Evolutionary conservation across 768 basidiomycete genomes (phyloP).

Genomic region (Phanerochaete carnosa): DNA sequence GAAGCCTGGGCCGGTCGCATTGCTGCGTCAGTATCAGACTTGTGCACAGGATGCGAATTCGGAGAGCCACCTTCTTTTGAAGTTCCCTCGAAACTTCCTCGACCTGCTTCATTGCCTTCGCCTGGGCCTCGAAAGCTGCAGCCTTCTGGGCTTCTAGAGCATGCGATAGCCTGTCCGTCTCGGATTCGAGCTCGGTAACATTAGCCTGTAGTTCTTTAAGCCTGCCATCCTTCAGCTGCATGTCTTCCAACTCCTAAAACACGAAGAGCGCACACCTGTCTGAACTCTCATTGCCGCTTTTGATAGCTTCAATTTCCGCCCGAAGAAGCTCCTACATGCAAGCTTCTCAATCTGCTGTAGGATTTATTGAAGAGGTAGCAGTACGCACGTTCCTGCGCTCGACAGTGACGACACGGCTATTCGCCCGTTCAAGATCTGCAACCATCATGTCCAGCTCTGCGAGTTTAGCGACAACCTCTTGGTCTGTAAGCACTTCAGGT

Average conservation of each 20-base stretch:
- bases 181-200: conserved; percentile 72
- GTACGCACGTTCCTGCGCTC: conserved; percentile 84
- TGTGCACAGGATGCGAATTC: too few species aligned
- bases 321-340: conserved; percentile 81
- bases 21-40: too few species aligned
- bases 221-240: conserved; percentile 34
- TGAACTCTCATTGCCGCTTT: conserved; percentile 70
- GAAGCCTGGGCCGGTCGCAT: conserved; percentile 34
- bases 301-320: conserved; percentile 90
- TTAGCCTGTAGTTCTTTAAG: conserved; percentile 71
- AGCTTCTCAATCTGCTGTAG: background rate
- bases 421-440: conserved; percentile 93
- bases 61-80: conserved; percentile 46
- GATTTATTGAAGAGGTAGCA: background rate
- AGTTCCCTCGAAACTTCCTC: conserved; percentile 64
- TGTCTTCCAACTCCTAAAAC: background rate
- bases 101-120: conserved; percentile 43
- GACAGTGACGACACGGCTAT: conserved; percentile 85
- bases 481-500: conserved; percentile 47
- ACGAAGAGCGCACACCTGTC: conserved; percentile 49
- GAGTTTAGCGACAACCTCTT: conserved; percentile 86
- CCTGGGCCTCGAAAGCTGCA: conserved; percentile 44
- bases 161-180: conserved; percentile 65
- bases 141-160: conserved; percentile 62
- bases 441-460: conserved; percentile 95